Conservation (phyloP, 1,139 yeast genomes). For the Taphrina sp. region DNA sequence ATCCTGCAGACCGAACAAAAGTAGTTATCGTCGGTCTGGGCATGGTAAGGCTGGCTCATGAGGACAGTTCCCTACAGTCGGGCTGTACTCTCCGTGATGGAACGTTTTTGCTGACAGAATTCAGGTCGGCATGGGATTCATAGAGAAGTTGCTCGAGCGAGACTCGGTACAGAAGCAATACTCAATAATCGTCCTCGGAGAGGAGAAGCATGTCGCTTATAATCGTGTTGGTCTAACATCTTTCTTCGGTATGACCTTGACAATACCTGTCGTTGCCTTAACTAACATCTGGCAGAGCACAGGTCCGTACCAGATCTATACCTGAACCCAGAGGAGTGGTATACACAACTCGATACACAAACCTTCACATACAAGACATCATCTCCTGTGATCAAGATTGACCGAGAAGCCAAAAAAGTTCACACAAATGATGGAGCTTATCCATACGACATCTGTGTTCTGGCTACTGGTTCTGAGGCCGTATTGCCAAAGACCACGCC, state of each 20-base stretch:
- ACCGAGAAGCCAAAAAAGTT: constrained; percentile 39
- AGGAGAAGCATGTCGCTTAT: constrained; percentile 45
- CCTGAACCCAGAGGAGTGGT: constrained; percentile 43
- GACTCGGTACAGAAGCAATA: constrained; percentile 42
- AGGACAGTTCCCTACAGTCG: no score
- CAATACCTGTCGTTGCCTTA: no score
- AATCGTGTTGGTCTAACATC: constrained; percentile 46
- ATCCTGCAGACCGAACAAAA: constrained; percentile 7
- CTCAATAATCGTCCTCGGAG: constrained; percentile 43
- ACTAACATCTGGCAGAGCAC: constrained; percentile 17
- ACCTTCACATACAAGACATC: constrained; percentile 44
- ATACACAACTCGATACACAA: constrained; percentile 41
- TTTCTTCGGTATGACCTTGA: constrained; percentile 39
- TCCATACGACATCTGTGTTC: constrained; percentile 43
- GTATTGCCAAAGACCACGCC: constrained; percentile 41
- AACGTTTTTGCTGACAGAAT: no score
- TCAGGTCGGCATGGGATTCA: constrained; percentile 42
- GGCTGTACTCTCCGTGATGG: no score
- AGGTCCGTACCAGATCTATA: constrained; percentile 42
- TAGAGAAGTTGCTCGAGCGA: constrained; percentile 43
- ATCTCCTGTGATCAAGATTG: constrained; percentile 41
- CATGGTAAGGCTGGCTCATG: constrained; percentile 39
- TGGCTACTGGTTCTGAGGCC: constrained; percentile 45
- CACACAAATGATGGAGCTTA: constrained; percentile 40
- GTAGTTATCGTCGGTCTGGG: constrained; percentile 45